Base-by-base conservation (phyloP, 352 stramenopile genomes). In the Globisporangium emineosum region DNA sequence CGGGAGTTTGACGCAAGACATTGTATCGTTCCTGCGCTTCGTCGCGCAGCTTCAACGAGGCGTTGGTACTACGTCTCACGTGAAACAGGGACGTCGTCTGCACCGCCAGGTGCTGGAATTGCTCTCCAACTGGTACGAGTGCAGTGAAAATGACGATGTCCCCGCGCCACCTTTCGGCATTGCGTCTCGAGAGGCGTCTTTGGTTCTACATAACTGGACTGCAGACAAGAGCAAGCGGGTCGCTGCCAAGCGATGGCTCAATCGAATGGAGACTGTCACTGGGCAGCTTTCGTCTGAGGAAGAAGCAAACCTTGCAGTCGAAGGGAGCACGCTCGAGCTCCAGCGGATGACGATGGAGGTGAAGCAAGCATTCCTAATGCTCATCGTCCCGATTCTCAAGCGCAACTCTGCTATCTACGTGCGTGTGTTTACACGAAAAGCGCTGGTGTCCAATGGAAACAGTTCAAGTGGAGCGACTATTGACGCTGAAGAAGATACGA, bases 291-390 rank as follows among this genome's bases (percentile, higher is more conserved):
- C 25, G 47, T 29, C 55, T 60, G 32, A 69, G 17, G 32, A 74
- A 19, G 64, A 78, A 15, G 55, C 78, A 10, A 62, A 72, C 19
- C 47, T 82, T 1, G 55, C 57, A 8, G 43, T 47, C 2, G 71
- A 83, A 33, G 69, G 73, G 0, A 75, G 69, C 42, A 87, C 75
- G 13, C 71, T 88, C 2, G 74, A 82, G 54, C 61, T 90, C 37
- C 68, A 81, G 55, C 59, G 81, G 12, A 79, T 93, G 72, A 88
- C 79, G 33, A 50, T 67, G 1, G 80, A 91, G 40, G 84, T 90
- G 30, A 93, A 93, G 33, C 78, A 93, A 53, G 84, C 82, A 19
- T 90, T 93, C 63, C 62, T 75, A 1, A 66, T 93, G 61, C 73
- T 93, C 17, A 50, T 93, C 2, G 70, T 91, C 15, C 84, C 84